Percentiles rank a stretch among this genome's conserved stretches.
These are phyloP conservation scores for Graphilbum sp. DNA, from an alignment of 2,329 filamentous ascomycete species.

Conservation along the genomic window DNA sequence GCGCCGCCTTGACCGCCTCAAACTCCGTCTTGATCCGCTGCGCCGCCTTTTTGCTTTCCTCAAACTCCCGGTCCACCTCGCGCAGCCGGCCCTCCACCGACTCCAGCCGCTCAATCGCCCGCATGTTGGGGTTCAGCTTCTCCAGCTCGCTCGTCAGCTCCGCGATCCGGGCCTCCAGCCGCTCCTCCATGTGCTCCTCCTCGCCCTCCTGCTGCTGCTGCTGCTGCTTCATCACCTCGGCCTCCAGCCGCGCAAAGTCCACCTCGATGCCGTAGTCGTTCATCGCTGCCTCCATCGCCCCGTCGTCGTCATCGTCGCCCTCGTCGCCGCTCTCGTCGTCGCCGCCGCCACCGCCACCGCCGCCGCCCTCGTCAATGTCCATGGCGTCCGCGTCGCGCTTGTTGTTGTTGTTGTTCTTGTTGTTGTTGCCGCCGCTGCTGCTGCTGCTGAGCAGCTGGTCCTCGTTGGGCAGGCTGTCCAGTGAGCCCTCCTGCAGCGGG, in stretches of 20 bases:
- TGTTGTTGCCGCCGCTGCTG: slow-evolving; percentile 58
- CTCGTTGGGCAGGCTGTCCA: slow-evolving; percentile 78
- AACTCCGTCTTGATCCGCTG: slow-evolving; percentile 38
- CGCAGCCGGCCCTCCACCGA: slow-evolving; percentile 70
- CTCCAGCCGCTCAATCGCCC: slow-evolving; percentile 80
- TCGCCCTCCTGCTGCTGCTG: slow-evolving; percentile 22
- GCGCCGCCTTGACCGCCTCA: slow-evolving; percentile 61
- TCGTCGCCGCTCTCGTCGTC: slow-evolving; percentile 29
- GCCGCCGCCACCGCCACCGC: slow-evolving; percentile 77
- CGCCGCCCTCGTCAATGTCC: slow-evolving; percentile 93
- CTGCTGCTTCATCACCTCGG: too few relatives aligned
- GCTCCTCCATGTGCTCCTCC: slow-evolving; percentile 50
- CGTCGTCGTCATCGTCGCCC: slow-evolving; percentile 40
- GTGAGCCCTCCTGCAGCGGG: slow-evolving; percentile 58
- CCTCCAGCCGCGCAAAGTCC: slow-evolving; percentile 67
- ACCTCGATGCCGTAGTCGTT: slow-evolving; percentile 87
- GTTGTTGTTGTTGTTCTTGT: slow-evolving; percentile 59
- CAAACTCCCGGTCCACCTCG: slow-evolving; percentile 76
- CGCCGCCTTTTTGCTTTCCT: slow-evolving; percentile 60
- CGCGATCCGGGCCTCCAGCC: slow-evolving; percentile 61
- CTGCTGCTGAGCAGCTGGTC: slow-evolving; percentile 63
- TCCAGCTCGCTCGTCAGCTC: slow-evolving; percentile 65
- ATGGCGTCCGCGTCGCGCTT: slow-evolving; percentile 68
- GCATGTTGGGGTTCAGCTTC: slow-evolving; percentile 93
- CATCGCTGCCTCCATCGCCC: slow-evolving; percentile 45